phyloP scores from a whole-genome alignment of 192 early-diverging fungal genomes.

The Coemansia umbellata region DNA sequence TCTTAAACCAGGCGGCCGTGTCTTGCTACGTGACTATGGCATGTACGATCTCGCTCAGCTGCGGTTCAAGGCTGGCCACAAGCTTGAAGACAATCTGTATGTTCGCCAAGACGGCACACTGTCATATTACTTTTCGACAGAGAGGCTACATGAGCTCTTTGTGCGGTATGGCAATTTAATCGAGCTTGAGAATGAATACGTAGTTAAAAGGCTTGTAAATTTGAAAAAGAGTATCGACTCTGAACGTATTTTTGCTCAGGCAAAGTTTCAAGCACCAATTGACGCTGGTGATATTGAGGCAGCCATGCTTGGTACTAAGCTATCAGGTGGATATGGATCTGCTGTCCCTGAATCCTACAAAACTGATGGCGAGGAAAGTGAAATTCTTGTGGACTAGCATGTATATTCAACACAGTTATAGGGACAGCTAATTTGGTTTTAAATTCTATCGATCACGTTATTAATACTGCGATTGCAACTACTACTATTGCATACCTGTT shows the following conservation, averaged over 20 bases:
- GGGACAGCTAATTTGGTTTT: no score
- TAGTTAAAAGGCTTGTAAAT: constrained; percentile 68
- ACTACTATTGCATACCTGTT: no score
- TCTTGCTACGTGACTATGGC: constrained; percentile 93
- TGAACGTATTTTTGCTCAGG: constrained; percentile 72
- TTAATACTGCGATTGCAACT: no score
- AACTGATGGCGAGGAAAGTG: no score
- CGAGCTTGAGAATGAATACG: constrained; percentile 58
- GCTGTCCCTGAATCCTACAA: no score
- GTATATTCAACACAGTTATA: no score
- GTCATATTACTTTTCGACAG: constrained; percentile 85
- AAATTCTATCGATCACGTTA: no score
- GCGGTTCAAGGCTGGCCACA: constrained; percentile 87
- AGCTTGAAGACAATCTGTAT: constrained; percentile 94
- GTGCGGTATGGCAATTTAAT: constrained; percentile 57
- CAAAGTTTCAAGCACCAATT: constrained; percentile 64
- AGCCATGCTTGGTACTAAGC: no score
- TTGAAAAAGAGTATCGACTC: constrained; percentile 60
- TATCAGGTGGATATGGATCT: no score
- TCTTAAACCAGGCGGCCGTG: constrained; percentile 85
- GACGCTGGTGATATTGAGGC: constrained; percentile 7
- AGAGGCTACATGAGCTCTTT: constrained; percentile 60
- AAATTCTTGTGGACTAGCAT: no score
- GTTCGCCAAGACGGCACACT: constrained; percentile 94
- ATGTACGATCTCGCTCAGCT: constrained; percentile 97